Conservation (phyloP, 148 eudicot genomes). For the Nyssa sinensis region DNA sequence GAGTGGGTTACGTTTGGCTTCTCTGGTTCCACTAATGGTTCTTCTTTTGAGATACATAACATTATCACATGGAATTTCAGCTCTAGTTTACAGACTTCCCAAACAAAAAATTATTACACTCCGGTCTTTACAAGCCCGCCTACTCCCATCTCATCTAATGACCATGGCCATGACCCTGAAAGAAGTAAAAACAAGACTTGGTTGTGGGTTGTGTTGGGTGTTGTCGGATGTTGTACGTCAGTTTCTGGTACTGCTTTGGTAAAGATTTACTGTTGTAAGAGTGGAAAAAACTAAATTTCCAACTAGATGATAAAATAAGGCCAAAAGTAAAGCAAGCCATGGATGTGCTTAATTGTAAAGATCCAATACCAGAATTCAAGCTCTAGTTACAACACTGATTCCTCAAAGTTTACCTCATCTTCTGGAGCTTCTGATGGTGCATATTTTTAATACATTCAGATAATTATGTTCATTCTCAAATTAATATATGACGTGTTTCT, state of each 20-base stretch:
- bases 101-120: no score
- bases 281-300: neutral
- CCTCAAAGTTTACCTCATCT: neutral
- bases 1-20: neutral
- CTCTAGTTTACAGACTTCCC: neutral
- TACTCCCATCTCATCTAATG: no score
- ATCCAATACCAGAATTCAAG: constrained; percentile 7
- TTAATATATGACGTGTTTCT: no score
- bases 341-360: constrained; percentile 16
- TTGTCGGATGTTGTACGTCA: neutral
- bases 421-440: neutral
- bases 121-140: no score
- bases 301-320: constrained; percentile 9
- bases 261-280: neutral
- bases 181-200: neutral
- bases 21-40: neutral
- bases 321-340: constrained; percentile 16
- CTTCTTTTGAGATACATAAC: neutral
- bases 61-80: neutral
- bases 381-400: neutral
- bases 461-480: no score
- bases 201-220: neutral
- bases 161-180: neutral
- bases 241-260: neutral
- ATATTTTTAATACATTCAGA: no score